These are phyloP conservation scores for Ceratocystiopsis minuta DNA, from an alignment of 2,329 filamentous ascomycete species.

Conservation along the genomic window DNA sequence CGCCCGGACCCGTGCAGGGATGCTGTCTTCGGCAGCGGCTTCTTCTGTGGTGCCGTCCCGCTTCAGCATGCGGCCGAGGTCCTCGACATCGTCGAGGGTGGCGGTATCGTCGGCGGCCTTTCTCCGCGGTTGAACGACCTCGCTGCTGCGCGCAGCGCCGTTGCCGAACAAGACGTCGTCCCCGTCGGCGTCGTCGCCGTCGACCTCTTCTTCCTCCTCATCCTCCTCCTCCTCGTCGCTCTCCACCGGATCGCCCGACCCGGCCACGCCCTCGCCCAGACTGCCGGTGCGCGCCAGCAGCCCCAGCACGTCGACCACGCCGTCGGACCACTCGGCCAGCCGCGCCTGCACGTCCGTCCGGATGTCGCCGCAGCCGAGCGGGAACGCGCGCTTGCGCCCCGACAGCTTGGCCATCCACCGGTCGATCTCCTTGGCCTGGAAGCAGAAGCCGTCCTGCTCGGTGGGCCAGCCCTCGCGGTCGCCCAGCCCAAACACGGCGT, in stretches of 20 bases:
- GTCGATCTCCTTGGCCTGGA: constrained; percentile 77
- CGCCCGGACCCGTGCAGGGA: too few species aligned
- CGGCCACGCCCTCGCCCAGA: constrained; percentile 47
- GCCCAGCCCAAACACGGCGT: constrained; percentile 86
- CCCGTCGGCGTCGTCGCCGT: not conserved
- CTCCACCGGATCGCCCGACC: constrained; percentile 69
- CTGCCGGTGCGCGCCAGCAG: constrained; percentile 42
- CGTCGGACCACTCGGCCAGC: constrained; percentile 60
- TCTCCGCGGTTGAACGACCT: constrained; percentile 18
- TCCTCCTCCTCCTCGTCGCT: constrained; percentile 60
- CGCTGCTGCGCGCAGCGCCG: constrained; percentile 20
- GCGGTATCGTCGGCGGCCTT: constrained; percentile 16
- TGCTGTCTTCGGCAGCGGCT: constrained; percentile 13
- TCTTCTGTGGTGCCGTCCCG: constrained; percentile 20
- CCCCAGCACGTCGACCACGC: constrained; percentile 52
- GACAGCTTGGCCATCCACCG: constrained; percentile 97
- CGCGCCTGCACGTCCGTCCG: constrained; percentile 48
- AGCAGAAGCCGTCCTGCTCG: constrained; percentile 80
- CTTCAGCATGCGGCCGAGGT: constrained; percentile 51
- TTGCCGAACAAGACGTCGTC: constrained; percentile 30
- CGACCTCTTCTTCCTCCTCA: constrained; percentile 40
- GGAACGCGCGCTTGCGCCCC: constrained; percentile 68
- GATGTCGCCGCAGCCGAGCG: constrained; percentile 72
- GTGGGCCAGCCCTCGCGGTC: constrained; percentile 85
- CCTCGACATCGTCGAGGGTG: constrained; percentile 63